Percentiles rank a stretch among this genome's conserved stretches.
Evolutionary conservation across 352 stramenopile genomes (phyloP).

Genomic region (Aphanomyces astaci): DNA sequence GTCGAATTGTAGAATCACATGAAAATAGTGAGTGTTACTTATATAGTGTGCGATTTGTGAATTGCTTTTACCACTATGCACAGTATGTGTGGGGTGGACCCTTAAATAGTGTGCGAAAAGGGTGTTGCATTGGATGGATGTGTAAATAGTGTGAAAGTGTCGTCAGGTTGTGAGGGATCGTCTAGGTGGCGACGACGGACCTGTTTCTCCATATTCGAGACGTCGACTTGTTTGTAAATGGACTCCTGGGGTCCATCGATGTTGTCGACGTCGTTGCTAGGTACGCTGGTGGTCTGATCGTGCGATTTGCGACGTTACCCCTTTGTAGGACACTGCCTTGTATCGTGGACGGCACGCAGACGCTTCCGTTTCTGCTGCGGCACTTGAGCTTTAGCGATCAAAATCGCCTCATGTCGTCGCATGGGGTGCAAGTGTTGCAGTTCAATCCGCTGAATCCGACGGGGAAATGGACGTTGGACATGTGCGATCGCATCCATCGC

Average conservation of each 20-base stretch:
- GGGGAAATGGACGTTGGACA: constrained; percentile 45
- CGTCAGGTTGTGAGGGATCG: neutral
- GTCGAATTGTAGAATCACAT: too few relatives aligned
- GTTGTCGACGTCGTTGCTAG: constrained; percentile 48
- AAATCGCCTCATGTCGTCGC: constrained; percentile 46
- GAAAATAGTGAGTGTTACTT: neutral
- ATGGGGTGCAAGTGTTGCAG: constrained; percentile 39
- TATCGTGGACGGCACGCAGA: constrained; percentile 42
- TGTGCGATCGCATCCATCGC: constrained; percentile 44
- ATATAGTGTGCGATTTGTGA: too few relatives aligned
- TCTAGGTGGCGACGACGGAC: constrained; percentile 28
- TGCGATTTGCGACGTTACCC: too few relatives aligned
- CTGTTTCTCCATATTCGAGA: constrained; percentile 40
- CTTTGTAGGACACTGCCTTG: neutral
- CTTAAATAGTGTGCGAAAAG: too few relatives aligned
- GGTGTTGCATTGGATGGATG: too few relatives aligned
- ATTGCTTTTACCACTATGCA: too few relatives aligned
- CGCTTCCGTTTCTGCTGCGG: constrained; percentile 42
- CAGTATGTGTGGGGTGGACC: too few relatives aligned
- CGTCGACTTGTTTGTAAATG: constrained; percentile 37
- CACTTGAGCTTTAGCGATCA: constrained; percentile 39
- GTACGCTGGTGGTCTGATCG: too few relatives aligned
- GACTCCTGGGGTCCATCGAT: constrained; percentile 34
- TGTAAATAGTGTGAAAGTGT: neutral
- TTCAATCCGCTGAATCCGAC: constrained; percentile 57